Evolutionary conservation across 2,329 filamentous ascomycete genomes (phyloP).

Genomic region (Arthroderma uncinatum): DNA sequence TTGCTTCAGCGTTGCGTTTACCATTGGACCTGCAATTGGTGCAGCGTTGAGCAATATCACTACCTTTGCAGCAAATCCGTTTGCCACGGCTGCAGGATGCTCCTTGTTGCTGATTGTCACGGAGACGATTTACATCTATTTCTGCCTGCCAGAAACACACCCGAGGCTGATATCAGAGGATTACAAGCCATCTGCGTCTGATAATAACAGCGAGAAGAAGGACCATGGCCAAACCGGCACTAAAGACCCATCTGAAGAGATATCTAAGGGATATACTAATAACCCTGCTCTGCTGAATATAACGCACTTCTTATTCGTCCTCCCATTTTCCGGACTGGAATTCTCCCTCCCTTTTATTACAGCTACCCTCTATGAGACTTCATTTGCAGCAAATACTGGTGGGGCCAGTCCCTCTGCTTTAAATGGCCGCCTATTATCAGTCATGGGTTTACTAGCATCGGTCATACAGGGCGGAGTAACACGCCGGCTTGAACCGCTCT

Average conservation of each 20-base stretch:
- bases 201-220: constrained; percentile 16
- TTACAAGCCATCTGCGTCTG: constrained; percentile 9
- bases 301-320: constrained; percentile 79
- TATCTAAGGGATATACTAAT: constrained; percentile 46
- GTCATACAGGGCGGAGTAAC: constrained; percentile 90
- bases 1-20: constrained; percentile 95
- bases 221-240: constrained; percentile 19
- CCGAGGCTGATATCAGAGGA: constrained; percentile 32
- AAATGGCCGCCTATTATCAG: constrained; percentile 78
- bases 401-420: constrained; percentile 47
- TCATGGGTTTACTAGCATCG: constrained; percentile 81
- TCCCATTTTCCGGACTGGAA: constrained; percentile 97
- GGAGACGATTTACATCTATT: constrained; percentile 82
- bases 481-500: constrained; percentile 67
- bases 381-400: constrained; percentile 19
- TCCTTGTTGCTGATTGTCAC: constrained; percentile 71
- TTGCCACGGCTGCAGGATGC: constrained; percentile 82
- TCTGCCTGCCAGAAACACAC: constrained; percentile 70
- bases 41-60: constrained; percentile 71
- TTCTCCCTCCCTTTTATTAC: constrained; percentile 97
- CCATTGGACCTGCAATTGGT: constrained; percentile 84
- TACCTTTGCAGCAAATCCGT: constrained; percentile 76
- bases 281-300: constrained; percentile 71
- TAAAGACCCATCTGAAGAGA: constrained; percentile 15
- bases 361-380: constrained; percentile 80